Base-by-base conservation (phyloP, 139 green algal genomes). In the Nannochloris sp. region DNA sequence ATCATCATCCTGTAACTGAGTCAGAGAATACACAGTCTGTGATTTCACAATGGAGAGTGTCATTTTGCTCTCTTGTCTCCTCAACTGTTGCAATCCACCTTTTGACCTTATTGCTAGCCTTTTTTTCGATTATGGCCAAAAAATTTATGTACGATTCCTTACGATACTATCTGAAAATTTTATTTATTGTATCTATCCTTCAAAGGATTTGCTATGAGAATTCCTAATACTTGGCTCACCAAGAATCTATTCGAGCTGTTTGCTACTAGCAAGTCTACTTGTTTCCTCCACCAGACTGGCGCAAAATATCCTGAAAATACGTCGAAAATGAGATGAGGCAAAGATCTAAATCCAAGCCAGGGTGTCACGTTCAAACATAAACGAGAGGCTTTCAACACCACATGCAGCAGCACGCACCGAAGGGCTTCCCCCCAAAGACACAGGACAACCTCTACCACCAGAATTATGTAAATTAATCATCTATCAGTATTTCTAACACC, bases 391-490 rank as follows among this genome's bases (percentile, higher is more conserved):
- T 25, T 21, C 16, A 53, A 53, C 46, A 21, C 46, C 46, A 53
- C 46, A 19, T 8, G 46, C 46, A 37, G 19, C 21, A 46, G 4
- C 1, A 59, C 49, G 37, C 25, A 68, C 69, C 51, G 65, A 55
- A 3, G 69, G 69, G 16, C 24, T 44, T 15, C 69, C 69, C 25
- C 69, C 69, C 29, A 75, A 62, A 14, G n/a, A 53, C 15, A 44
- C n/a, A 24, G 43, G 27, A 5, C 31, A 46, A 36, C 69, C 69
- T 44, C 69, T 51, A 48, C 69, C 69, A 40, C 69, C 69, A 11
- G 21, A 44, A n/a, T 54, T 53, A 55, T 70, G 69, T 12, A 25
- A 60, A n/a, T 29, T 66, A 29, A 68, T 43, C 27, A 49, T 46
- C 21, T 58, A 19, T 29, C 3, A 58, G 16, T 18, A 5, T 15